Conservation (phyloP, 176 grass and related monocot species). For the Rhynchospora breviuscula region DNA sequence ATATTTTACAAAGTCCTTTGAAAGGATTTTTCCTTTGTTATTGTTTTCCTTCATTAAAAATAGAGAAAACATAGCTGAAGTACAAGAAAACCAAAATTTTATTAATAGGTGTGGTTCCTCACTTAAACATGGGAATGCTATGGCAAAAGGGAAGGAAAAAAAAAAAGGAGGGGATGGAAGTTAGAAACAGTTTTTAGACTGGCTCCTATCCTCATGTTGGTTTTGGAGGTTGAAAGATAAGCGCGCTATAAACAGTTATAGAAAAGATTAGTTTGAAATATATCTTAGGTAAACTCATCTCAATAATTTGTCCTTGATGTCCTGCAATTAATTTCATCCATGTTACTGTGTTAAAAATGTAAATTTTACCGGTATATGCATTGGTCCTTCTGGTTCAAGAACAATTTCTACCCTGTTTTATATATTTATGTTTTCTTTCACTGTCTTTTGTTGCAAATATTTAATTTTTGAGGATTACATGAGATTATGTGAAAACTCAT, state of each 20-base stretch:
- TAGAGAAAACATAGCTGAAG: neutral
- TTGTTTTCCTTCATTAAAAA: neutral
- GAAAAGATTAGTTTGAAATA: neutral
- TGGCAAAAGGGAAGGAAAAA: neutral
- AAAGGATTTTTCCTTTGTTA: neutral
- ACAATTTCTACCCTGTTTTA: too few relatives aligned
- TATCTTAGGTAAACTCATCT: neutral
- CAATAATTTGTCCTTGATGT: too few relatives aligned
- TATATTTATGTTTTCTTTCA: too few relatives aligned
- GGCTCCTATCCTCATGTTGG: neutral
- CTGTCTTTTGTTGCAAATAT: too few relatives aligned
- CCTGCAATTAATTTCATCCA: too few relatives aligned
- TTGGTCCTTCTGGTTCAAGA: too few relatives aligned
- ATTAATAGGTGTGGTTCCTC: neutral
- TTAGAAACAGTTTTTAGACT: neutral
- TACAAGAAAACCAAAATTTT: neutral
- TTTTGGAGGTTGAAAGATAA: neutral
- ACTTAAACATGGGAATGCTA: neutral
- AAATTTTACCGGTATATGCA: too few relatives aligned
- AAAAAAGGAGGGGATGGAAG: neutral
- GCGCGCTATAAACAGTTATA: neutral
- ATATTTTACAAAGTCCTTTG: neutral
- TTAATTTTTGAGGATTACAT: too few relatives aligned
- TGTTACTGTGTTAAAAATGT: too few relatives aligned
- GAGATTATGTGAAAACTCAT: too few relatives aligned